Evolutionary conservation across 1,284 basidiomycete species (phyloP).

Genomic region (Lentinula novae-zelandiae): DNA sequence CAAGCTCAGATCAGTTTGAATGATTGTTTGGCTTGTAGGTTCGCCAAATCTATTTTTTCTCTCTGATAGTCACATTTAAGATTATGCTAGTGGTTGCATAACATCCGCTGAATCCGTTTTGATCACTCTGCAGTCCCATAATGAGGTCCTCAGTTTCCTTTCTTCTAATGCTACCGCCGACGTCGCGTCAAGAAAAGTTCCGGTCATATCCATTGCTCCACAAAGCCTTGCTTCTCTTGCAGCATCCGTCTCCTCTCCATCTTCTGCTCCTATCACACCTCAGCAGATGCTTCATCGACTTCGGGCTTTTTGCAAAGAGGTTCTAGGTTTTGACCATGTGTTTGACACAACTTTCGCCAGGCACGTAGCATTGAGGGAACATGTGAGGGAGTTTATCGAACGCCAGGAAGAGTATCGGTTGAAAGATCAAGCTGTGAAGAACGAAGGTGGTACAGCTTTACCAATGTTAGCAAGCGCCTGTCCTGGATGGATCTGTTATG

Average conservation of each 20-base stretch:
- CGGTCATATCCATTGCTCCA: constrained; percentile 87
- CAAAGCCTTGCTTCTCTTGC: constrained; percentile 91
- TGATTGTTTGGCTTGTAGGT: constrained; percentile 92
- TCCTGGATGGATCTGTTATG: constrained; percentile 99
- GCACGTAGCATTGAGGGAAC: constrained; percentile 82
- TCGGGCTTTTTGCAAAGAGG: constrained; percentile 54
- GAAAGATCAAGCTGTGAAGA: constrained; percentile 1
- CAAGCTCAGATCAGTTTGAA: constrained; percentile 95
- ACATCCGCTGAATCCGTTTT: constrained; percentile 97
- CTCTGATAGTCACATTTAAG: constrained; percentile 4
- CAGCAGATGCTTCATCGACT: constrained; percentile 67
- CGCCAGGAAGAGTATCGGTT: constrained; percentile 35
- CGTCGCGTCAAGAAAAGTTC: constrained; percentile 39
- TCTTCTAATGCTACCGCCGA: constrained; percentile 45
- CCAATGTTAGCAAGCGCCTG: constrained; percentile 96
- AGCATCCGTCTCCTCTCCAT: constrained; percentile 50
- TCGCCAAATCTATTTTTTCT: constrained; percentile 21
- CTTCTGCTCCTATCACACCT: constrained; percentile 47
- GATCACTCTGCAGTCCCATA: constrained; percentile 95
- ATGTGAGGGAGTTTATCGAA: constrained; percentile 79
- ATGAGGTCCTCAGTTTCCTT: constrained; percentile 83
- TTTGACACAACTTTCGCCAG: constrained; percentile 96
- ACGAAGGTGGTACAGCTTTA: constrained; percentile 30
- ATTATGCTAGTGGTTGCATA: constrained; percentile 79
- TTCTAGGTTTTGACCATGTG: constrained; percentile 71